These are phyloP conservation scores for Candida maris DNA, from an alignment of 805 yeast genomes.

Conservation along the genomic window DNA sequence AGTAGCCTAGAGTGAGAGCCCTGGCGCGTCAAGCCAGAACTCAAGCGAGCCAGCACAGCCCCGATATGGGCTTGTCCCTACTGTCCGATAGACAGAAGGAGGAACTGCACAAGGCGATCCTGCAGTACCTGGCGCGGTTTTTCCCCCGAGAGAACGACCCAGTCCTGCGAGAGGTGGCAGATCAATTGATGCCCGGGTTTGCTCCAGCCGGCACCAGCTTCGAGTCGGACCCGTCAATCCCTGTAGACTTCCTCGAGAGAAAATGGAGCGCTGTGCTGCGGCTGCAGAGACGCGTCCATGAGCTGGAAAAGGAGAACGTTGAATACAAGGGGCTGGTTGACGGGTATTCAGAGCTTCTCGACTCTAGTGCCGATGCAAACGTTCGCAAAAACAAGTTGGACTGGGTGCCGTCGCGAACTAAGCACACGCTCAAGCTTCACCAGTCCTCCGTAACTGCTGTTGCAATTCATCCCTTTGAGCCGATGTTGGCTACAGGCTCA, in stretches of 20 bases:
- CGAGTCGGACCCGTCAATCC: conserved; percentile 16
- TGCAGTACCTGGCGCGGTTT: conserved; percentile 30
- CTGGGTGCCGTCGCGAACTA: conserved; percentile 60
- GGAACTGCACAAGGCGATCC: conserved; percentile 35
- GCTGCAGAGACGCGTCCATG: conserved; percentile 69
- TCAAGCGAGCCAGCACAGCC: too few species aligned
- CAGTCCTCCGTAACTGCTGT: conserved; percentile 57
- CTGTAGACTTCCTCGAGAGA: conserved; percentile 48
- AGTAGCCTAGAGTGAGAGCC: too few species aligned
- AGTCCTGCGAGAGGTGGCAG: conserved; percentile 3
- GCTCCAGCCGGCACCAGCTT: conserved; percentile 4
- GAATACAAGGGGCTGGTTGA: conserved; percentile 47
- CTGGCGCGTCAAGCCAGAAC: too few species aligned
- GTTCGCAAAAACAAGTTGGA: conserved; percentile 33
- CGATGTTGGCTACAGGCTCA: conserved; percentile 60
- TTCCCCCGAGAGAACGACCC: conserved; percentile 7
- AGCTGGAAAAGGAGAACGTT: conserved; percentile 57
- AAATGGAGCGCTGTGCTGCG: conserved; percentile 87
- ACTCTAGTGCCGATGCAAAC: conserved; percentile 10
- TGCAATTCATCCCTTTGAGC: conserved; percentile 72
- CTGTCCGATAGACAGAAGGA: conserved; percentile 32
- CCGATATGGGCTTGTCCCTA: conserved; percentile 12
- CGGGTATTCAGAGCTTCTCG: conserved; percentile 15
- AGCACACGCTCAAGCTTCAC: conserved; percentile 50
- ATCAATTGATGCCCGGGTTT: conserved; percentile 7